These are phyloP conservation scores for Syncephalastrum racemosum DNA, from an alignment of 371 early-diverging fungal genomes.

Conservation along the genomic window DNA sequence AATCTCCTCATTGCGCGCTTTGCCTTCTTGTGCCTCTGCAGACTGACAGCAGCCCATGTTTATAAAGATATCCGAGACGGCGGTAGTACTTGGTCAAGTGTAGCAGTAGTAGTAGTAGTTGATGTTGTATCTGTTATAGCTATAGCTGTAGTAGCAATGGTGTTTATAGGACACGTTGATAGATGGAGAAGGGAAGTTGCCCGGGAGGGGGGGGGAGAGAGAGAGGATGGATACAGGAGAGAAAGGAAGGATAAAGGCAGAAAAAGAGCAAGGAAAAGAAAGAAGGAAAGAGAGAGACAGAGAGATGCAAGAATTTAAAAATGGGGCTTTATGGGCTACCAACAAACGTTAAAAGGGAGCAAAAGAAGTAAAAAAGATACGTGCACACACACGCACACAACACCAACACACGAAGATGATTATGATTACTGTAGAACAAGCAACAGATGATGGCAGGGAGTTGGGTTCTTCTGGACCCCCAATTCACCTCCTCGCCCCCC, in stretches of 20 bases:
- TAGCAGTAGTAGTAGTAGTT: not conserved
- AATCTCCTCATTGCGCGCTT: slow-evolving; percentile 84
- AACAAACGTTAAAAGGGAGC: no score
- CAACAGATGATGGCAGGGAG: no score
- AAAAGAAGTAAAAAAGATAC: no score
- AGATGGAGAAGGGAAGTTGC: no score
- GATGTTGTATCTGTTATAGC: no score
- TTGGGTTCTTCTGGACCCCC: no score
- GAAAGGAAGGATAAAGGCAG: not conserved
- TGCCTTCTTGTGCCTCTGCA: slow-evolving; percentile 79
- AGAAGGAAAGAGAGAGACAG: slow-evolving; percentile 3
- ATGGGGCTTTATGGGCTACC: no score
- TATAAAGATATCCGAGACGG: not conserved
- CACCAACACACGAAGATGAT: no score
- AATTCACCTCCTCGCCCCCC: no score
- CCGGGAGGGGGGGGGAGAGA: not conserved
- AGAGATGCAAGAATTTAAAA: no score
- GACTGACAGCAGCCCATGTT: slow-evolving; percentile 91
- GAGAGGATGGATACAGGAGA: not conserved
- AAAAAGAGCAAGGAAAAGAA: slow-evolving; percentile 4
- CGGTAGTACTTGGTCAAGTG: not conserved
- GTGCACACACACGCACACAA: no score
- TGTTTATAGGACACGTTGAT: not conserved
- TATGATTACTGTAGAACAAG: no score
- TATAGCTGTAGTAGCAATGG: not conserved